Base-by-base conservation (phyloP, 2,329 filamentous ascomycete species). In the Lithohypha guttulata region DNA sequence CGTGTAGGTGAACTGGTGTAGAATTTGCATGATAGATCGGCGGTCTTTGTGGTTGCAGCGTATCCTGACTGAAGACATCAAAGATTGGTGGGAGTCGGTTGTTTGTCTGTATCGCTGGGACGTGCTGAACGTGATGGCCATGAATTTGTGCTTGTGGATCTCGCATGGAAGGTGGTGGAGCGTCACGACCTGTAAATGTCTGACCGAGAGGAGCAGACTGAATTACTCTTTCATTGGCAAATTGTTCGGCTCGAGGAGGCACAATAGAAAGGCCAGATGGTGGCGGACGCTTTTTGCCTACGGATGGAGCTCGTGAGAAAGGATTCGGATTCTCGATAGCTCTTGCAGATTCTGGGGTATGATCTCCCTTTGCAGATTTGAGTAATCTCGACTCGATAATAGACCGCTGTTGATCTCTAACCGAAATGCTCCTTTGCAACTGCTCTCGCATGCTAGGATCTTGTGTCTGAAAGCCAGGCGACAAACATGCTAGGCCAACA, bases 401-500 rank as follows among this genome's bases (percentile, higher is more conserved):
- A 49, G 85, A 83, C 50, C 89, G 75, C 61, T 98, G 91, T 58
- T 94, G 85, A 51, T 98, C 89, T 47, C 87, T 74, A 20, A 98
- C 87, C 31, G 83, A 86, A 61, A 95, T 77, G 61, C 91, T 96
- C 51, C 89, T 78, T 62, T 96, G 86, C 38, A 98, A 68, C 61
- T 96, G 87, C 61, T 94, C 85, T 56, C 91, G 81, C 85, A 95
- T 93, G 14, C 82, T 75, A n/a, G 91, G 89, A 60, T 98, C 86
- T 53, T 96, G 84, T 11, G 91, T 96, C 50, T 93, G 79, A 55
- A 98, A 96, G 39, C 91, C 91, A 0, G 91, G 91, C 2, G 91
- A 96, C 40, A 98, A 69, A 55, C 91, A 98, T 28, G 89, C 89
- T 41, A 96, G 71, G 42, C 91, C 91, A 18, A 96, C 83, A 61